Evolutionary conservation across 495 filamentous ascomycete genomes (phyloP).

Genomic region (Neohortaea acidophila): DNA sequence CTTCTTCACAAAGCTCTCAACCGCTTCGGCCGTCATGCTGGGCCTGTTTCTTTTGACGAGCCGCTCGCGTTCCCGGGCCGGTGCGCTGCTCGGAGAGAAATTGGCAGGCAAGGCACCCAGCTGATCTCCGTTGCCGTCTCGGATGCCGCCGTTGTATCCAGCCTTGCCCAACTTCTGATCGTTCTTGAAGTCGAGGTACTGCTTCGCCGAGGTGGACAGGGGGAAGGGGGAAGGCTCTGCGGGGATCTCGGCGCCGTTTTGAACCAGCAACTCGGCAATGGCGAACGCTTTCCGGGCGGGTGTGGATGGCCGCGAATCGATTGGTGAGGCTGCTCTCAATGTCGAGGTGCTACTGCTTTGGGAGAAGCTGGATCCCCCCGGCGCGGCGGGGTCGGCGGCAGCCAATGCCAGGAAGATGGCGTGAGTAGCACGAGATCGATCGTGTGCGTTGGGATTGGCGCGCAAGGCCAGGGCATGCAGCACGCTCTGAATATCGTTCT

Average conservation of each 20-base stretch:
- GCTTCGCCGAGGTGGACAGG: conserved; percentile 55
- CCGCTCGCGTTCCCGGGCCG: conserved; percentile 8
- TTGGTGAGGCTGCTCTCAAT: conserved; percentile 1
- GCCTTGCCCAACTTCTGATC: conserved; percentile 22
- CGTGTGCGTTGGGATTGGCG: conserved; percentile 73
- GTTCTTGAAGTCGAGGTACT: conserved; percentile 74
- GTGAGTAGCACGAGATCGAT: conserved; percentile 78
- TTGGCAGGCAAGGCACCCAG: conserved; percentile 10
- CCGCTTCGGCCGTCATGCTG: conserved; percentile 10
- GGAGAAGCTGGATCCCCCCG: conserved; percentile 32
- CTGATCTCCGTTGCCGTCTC: conserved; percentile 14
- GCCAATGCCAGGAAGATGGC: conserved; percentile 80
- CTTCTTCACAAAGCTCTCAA: conserved; percentile 18
- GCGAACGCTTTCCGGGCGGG: conserved; percentile 44
- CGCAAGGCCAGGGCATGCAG: conserved; percentile 78
- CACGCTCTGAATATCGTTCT: conserved; percentile 80
- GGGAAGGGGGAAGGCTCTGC: conserved; percentile 55
- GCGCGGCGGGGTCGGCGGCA: conserved; percentile 79
- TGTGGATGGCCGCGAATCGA: conserved; percentile 14
- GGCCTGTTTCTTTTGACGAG: conserved; percentile 11
- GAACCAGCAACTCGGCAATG: conserved; percentile 78
- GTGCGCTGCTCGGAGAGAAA: background rate
- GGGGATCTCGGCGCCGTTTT: conserved; percentile 87
- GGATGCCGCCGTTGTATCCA: background rate
- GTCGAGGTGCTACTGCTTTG: conserved; percentile 22